phyloP scores from a whole-genome alignment of 2,329 filamentous ascomycete species.

The Penicillium sp. region DNA sequence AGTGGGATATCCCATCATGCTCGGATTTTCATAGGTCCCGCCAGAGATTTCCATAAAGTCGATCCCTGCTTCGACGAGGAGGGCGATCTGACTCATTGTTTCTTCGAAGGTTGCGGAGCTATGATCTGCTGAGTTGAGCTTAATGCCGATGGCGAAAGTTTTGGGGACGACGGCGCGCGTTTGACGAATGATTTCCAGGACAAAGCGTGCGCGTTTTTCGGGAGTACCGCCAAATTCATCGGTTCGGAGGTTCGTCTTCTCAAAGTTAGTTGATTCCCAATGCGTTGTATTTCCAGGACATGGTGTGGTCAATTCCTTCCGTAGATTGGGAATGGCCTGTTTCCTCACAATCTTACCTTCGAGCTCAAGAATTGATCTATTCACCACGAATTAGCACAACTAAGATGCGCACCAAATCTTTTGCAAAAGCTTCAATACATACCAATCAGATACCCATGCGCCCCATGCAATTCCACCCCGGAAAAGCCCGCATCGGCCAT shows the following conservation, averaged over 20 bases:
- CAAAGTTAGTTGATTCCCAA: background rate
- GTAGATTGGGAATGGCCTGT: no score
- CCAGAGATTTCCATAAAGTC: constrained; percentile 73
- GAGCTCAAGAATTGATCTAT: constrained; percentile 43
- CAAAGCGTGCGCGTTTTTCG: constrained; percentile 51
- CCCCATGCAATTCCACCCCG: constrained; percentile 59
- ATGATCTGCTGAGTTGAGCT: constrained; percentile 57
- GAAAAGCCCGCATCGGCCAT: constrained; percentile 56
- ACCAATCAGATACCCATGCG: constrained; percentile 56
- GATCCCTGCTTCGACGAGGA: constrained; percentile 49
- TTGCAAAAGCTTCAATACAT: background rate
- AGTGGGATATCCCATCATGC: constrained; percentile 38
- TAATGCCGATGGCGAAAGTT: constrained; percentile 53
- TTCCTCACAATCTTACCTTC: constrained; percentile 36
- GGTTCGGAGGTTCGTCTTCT: constrained; percentile 51
- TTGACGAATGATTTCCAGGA: constrained; percentile 50
- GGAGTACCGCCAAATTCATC: constrained; percentile 55
- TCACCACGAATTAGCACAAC: background rate
- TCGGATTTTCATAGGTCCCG: constrained; percentile 61
- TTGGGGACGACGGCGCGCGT: constrained; percentile 47
- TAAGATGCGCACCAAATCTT: background rate
- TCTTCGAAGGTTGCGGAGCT: constrained; percentile 48
- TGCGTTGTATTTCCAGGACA: no score
- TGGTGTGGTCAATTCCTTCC: no score
- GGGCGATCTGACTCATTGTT: constrained; percentile 61